Evolutionary conservation across 768 basidiomycete genomes (phyloP).

Genomic region (Cytidiella melzeri): DNA sequence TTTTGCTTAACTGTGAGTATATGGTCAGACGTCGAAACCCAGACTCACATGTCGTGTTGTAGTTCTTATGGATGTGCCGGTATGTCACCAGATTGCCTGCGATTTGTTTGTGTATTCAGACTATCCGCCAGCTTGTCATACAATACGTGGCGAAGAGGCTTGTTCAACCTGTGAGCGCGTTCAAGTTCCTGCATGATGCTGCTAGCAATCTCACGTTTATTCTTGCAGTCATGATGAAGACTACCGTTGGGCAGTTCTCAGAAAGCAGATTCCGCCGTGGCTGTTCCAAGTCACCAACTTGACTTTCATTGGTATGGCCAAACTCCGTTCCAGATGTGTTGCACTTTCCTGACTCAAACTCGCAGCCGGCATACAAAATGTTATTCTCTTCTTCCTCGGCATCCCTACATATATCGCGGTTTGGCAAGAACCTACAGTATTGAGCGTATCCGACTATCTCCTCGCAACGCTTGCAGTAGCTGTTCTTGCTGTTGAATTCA

Average conservation of each 20-base stretch:
- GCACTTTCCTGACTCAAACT: slow-evolving; percentile 1
- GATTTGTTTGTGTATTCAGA: background rate
- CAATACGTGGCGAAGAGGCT: slow-evolving; percentile 79
- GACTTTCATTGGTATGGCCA: slow-evolving; percentile 56
- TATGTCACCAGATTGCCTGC: slow-evolving; percentile 13
- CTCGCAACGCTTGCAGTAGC: slow-evolving; percentile 55
- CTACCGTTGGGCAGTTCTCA: slow-evolving; percentile 84
- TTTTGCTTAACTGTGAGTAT: slow-evolving; percentile 51
- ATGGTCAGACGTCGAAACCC: background rate
- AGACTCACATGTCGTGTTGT: background rate
- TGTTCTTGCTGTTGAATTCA: slow-evolving; percentile 66
- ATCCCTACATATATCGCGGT: slow-evolving; percentile 54
- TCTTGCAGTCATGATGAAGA: slow-evolving; percentile 69
- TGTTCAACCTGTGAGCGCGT: slow-evolving; percentile 59
- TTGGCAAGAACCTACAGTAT: slow-evolving; percentile 44
- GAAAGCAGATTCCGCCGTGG: slow-evolving; percentile 47
- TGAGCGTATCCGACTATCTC: slow-evolving; percentile 54
- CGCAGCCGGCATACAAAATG: slow-evolving; percentile 69
- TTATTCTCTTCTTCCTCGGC: slow-evolving; percentile 69
- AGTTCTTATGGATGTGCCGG: slow-evolving; percentile 60
- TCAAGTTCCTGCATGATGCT: no score
- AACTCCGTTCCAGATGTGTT: background rate
- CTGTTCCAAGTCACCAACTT: slow-evolving; percentile 62
- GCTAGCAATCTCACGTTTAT: slow-evolving; percentile 1
- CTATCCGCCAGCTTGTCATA: slow-evolving; percentile 52